These are phyloP conservation scores for Kwoniella shandongensis DNA, from an alignment of 768 basidiomycete genomes.

Conservation along the genomic window DNA sequence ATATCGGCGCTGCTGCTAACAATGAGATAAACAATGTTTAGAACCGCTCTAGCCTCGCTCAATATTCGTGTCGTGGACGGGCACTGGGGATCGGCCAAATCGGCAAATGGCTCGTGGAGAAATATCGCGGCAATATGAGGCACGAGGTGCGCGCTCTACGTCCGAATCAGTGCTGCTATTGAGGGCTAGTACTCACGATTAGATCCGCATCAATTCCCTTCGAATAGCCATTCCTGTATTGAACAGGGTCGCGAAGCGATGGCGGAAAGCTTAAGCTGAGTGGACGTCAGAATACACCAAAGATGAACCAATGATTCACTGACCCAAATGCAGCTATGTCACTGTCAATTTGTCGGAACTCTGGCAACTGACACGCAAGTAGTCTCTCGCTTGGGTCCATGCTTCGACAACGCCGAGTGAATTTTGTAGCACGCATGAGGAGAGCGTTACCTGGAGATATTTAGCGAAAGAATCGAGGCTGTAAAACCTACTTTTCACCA, in stretches of 20 bases:
- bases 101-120: constrained; percentile 39
- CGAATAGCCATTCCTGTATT: constrained; percentile 14
- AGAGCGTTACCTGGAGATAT: constrained; percentile 20
- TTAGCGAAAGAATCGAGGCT: background rate
- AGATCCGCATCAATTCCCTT: constrained; percentile 38
- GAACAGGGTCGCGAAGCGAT: constrained; percentile 27
- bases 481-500: constrained; percentile 22
- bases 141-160: constrained; percentile 28
- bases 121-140: constrained; percentile 26
- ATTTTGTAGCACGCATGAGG: constrained; percentile 16
- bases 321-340: constrained; percentile 30
- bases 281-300: background rate
- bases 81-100: constrained; percentile 22
- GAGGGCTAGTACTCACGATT: constrained; percentile 20
- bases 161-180: background rate
- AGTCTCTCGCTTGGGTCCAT: constrained; percentile 11
- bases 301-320: constrained; percentile 3
- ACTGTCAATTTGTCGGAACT: constrained; percentile 28
- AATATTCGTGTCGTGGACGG: constrained; percentile 17
- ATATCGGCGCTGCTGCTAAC: constrained; percentile 28
- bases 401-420: constrained; percentile 17
- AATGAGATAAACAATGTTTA: constrained; percentile 26
- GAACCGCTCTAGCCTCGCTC: constrained; percentile 21
- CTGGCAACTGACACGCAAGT: constrained; percentile 12
- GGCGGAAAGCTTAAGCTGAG: constrained; percentile 27